Base-by-base conservation (phyloP, 257 asterid species). In the Anisodus tanguticus region DNA sequence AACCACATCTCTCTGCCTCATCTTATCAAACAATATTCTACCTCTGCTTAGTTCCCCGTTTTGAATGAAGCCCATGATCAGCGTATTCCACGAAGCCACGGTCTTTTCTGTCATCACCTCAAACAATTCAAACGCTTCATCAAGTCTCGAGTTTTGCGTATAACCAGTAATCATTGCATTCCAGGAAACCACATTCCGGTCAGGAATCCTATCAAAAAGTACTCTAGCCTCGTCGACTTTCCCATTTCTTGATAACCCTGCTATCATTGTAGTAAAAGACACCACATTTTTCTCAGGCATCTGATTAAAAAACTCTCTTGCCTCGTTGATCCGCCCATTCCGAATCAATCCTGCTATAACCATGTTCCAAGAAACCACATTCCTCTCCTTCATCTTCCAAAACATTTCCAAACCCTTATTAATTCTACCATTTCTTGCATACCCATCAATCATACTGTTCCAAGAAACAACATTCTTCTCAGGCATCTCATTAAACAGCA, bases 371-470 rank as follows among this genome's bases (percentile, higher is more conserved):
- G 94, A 90, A 83, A 88, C 90, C 68, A 91, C 85, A 81, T 90
- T 90, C 80, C 86, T 93, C 87, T 91, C 93, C 9, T 85, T 39
- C 96, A 93, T 93, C 62, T 78, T 86, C 85, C 89, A 84, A 49
- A 93, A 92, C 84, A 92, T 67, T 60, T 41, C 87, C 87, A 90
- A 71, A 9, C 93, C 96, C 85, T 88, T 84, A 4, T 91, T 88
- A 35, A 87, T 83, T 43, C 62, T 81, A 26, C 89, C 89, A 54
- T 64, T 79, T 83, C 87, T 69, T 26, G 84, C 74, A 83, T 92
- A 90, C 81, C 94, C 95, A 51, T 89, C 89, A 62, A 93, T 88
- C 92, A 93, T 92, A 58, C 92, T 90, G 54, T 92, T 93, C 92
- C 91, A 91, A 86, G 93, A 86, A 59, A 90, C 87, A 83, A 90